A percentile compares a stretch with the other conserved stretches of the same genome.
phyloP scores from a whole-genome alignment of 2,329 filamentous ascomycete species.

The Fusarium citri region DNA sequence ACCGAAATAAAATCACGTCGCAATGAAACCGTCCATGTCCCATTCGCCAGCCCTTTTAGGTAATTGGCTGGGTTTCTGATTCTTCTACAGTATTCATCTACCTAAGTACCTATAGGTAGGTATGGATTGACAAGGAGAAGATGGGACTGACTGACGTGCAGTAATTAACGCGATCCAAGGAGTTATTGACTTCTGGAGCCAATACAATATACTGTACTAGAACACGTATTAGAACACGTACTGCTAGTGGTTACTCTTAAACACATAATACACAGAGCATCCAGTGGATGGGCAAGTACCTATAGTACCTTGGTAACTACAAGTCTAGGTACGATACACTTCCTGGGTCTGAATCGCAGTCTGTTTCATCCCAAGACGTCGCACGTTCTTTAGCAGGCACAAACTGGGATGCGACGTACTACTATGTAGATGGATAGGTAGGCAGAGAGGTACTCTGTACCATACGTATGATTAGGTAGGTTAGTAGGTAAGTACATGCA shows the following conservation, averaged over 20 bases:
- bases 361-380: neutral
- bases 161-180: neutral
- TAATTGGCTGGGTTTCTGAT: constrained; percentile 27
- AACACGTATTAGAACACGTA: too few relatives aligned
- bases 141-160: constrained; percentile 15
- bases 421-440: neutral
- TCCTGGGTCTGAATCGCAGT: neutral
- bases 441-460: too few relatives aligned
- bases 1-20: constrained; percentile 32
- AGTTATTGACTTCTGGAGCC: too few relatives aligned
- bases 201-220: too few relatives aligned
- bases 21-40: constrained; percentile 35
- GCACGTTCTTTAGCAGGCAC: constrained; percentile 5
- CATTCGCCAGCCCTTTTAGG: constrained; percentile 28
- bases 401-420: constrained; percentile 4
- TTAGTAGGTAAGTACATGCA: neutral
- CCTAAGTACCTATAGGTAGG: neutral
- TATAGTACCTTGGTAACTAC: neutral
- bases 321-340: neutral
- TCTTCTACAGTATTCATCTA: constrained; percentile 12
- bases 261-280: too few relatives aligned
- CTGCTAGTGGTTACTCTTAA: neutral
- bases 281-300: neutral
- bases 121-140: constrained; percentile 30
- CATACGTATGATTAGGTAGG: neutral